phyloP scores from a whole-genome alignment of 2,329 filamentous ascomycete genomes.

The Zymoseptoria passerinii region DNA sequence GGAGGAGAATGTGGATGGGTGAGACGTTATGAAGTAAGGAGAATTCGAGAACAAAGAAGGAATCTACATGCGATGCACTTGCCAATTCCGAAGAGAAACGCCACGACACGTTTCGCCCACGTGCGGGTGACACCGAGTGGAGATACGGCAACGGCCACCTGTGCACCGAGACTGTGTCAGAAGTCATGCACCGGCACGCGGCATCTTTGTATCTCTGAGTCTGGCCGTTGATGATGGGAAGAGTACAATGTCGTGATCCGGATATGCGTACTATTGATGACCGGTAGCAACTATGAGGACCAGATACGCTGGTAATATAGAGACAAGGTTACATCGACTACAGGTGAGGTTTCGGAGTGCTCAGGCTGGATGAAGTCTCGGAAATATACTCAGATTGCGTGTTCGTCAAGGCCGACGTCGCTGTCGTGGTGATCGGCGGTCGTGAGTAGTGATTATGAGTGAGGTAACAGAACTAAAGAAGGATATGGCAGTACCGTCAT shows the following conservation, averaged over 20 bases:
- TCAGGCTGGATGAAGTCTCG: background rate
- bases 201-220: background rate
- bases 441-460: too few species aligned
- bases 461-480: background rate
- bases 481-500: background rate
- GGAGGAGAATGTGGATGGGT: constrained; percentile 3
- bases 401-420: background rate
- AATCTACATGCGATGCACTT: background rate
- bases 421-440: background rate
- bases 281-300: background rate
- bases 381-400: background rate
- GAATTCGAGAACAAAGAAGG: background rate
- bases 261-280: background rate
- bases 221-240: too few species aligned
- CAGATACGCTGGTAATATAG: background rate
- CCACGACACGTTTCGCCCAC: background rate
- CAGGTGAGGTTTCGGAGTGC: background rate
- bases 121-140: background rate
- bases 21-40: background rate
- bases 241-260: background rate
- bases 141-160: background rate
- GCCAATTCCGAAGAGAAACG: background rate
- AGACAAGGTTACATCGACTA: background rate
- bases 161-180: background rate
- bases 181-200: background rate